A percentile compares a stretch with the other conserved stretches of the same genome.
phyloP scores from a whole-genome alignment of 306 rosid genomes.

The Pterocarpus santalinus region DNA sequence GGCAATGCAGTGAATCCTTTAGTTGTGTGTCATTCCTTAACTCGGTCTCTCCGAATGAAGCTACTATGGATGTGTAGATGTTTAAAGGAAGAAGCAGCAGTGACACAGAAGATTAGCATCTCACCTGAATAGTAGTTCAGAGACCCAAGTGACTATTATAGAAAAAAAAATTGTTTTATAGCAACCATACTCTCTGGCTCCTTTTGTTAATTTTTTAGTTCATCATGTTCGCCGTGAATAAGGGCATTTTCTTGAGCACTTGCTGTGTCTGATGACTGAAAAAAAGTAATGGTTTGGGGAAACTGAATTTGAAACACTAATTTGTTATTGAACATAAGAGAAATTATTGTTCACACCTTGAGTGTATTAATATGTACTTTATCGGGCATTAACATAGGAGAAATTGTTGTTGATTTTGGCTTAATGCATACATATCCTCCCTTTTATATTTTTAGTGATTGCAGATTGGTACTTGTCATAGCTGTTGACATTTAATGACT shows the following conservation, averaged over 20 bases:
- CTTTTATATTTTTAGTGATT: too few species aligned
- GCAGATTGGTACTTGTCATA: too few species aligned
- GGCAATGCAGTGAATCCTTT: conserved; percentile 42
- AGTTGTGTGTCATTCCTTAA: conserved; percentile 19
- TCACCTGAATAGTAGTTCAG: conserved; percentile 40
- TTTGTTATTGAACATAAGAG: conserved; percentile 44
- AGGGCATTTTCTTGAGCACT: conserved; percentile 47
- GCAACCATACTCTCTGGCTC: conserved; percentile 35
- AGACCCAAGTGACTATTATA: conserved; percentile 41
- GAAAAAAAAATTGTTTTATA: conserved; percentile 2
- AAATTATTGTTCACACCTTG: conserved; percentile 36
- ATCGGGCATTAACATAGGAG: not conserved
- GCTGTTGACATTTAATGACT: too few species aligned
- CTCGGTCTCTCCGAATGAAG: conserved; percentile 43
- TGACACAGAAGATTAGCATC: conserved; percentile 39
- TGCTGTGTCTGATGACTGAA: conserved; percentile 42
- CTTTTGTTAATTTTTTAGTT: conserved; percentile 38
- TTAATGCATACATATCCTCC: too few species aligned
- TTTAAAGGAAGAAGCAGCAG: conserved; percentile 47
- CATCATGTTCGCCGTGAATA: conserved; percentile 39
- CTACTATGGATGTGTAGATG: conserved; percentile 45
- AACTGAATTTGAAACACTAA: conserved; percentile 42
- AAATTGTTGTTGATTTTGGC: too few species aligned
- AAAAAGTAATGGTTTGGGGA: conserved; percentile 26
- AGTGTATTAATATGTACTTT: conserved; percentile 40